Evolutionary conservation across 441 rosid genomes (phyloP).

Genomic region (Manihot esculenta): DNA sequence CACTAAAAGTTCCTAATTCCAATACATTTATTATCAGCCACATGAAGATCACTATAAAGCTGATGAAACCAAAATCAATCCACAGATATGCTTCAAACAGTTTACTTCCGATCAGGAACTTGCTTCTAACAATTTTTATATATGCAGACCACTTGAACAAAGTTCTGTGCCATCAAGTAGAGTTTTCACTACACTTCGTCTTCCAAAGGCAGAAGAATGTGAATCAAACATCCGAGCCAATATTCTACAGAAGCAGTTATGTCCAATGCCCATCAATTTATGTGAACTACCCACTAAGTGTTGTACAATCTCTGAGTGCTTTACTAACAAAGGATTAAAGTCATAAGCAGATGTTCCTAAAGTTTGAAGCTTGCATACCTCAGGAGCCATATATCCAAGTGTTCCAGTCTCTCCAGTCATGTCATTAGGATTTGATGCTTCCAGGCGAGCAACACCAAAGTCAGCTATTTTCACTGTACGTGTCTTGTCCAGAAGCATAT

Average conservation of each 20-base stretch:
- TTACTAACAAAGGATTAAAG: background rate
- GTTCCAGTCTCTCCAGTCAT: constrained; percentile 99
- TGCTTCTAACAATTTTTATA: background rate
- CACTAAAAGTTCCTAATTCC: background rate
- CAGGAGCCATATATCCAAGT: constrained; percentile 99
- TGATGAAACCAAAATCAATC: background rate
- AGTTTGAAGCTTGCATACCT: constrained; percentile 42
- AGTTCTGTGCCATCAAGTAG: background rate
- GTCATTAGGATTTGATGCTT: constrained; percentile 93
- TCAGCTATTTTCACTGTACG: constrained; percentile 88
- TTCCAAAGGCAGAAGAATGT: background rate
- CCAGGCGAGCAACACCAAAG: constrained; percentile 96
- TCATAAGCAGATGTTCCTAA: too few relatives aligned
- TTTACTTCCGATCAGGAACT: background rate
- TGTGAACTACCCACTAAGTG: background rate
- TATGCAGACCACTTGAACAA: background rate
- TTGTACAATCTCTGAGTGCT: background rate
- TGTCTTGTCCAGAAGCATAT: constrained; percentile 88
- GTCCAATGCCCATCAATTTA: background rate
- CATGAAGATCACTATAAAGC: background rate
- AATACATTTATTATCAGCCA: background rate
- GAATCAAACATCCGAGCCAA: background rate
- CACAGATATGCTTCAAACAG: background rate
- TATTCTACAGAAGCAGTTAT: background rate
- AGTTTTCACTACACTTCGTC: background rate